Conservation (phyloP, 352 stramenopile genomes). For the Phytophthora sojae region DNA sequence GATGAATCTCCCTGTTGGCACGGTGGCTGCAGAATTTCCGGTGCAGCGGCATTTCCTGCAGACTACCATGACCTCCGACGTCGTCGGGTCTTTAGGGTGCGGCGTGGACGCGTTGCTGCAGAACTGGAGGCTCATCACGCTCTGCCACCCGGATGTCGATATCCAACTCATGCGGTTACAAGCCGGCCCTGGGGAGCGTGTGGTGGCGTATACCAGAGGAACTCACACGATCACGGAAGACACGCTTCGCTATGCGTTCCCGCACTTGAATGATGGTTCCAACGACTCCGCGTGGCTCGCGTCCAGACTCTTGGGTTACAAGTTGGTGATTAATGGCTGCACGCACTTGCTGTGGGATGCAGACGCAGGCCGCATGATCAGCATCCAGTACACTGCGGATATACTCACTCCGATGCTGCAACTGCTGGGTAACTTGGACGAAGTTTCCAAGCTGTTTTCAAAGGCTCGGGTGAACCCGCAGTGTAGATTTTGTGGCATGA, state of each 20-base stretch:
- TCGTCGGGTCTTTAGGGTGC: not conserved
- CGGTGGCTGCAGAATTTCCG: not conserved
- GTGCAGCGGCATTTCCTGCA: not conserved
- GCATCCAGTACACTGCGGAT: not conserved
- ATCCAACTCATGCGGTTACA: not conserved
- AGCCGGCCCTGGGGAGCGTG: not conserved
- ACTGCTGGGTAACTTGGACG: not conserved
- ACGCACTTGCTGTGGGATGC: not conserved
- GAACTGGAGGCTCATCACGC: slow-evolving; percentile 1
- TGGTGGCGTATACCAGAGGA: slow-evolving; percentile 7
- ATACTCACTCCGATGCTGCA: slow-evolving; percentile 5
- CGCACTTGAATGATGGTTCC: not conserved
- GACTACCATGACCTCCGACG: not conserved
- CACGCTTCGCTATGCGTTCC: slow-evolving; percentile 10
- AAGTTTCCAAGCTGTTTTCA: slow-evolving; percentile 6
- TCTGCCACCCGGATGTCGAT: not conserved
- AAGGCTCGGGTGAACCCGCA: slow-evolving; percentile 3
- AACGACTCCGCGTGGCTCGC: not conserved
- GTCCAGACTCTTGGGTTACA: not conserved
- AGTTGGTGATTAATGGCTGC: not conserved
- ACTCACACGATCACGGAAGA: slow-evolving; percentile 4
- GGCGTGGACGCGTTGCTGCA: slow-evolving; percentile 5
- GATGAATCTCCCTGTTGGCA: not conserved
- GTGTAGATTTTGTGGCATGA: slow-evolving; percentile 1
- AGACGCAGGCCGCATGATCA: not conserved